Percentiles rank a stretch among this genome's conserved stretches.
phyloP scores from a whole-genome alignment of 2,329 filamentous ascomycete species.

The Pseudocercospora ulei region DNA sequence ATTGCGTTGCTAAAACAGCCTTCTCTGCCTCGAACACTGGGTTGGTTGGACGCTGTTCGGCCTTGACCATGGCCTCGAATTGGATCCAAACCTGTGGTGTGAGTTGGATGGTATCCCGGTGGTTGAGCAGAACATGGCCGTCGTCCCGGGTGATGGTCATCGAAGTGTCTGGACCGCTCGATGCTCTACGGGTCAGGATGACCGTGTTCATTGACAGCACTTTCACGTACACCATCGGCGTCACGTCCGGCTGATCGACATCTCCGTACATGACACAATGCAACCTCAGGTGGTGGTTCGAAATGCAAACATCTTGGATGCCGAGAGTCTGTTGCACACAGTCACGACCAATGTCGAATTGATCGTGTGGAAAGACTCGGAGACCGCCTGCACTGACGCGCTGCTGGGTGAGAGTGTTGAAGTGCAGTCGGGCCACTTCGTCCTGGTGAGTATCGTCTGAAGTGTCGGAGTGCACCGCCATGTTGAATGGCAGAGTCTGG shows the following conservation, averaged over 20 bases:
- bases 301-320: conserved; percentile 35
- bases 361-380: conserved; percentile 17
- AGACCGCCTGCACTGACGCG: background rate
- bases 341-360: conserved; percentile 30
- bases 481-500: conserved; percentile 20
- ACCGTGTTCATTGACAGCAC: conserved; percentile 42
- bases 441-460: background rate
- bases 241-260: conserved; percentile 29
- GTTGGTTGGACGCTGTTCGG: conserved; percentile 6
- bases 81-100: conserved; percentile 29
- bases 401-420: too few species aligned
- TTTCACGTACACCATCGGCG: conserved; percentile 42
- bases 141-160: conserved; percentile 26
- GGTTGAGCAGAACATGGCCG: conserved; percentile 38
- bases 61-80: conserved; percentile 15
- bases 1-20: conserved; percentile 42
- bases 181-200: conserved; percentile 31
- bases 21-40: conserved; percentile 7
- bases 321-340: conserved; percentile 23
- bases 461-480: conserved; percentile 11
- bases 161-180: conserved; percentile 24
- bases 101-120: conserved; percentile 38
- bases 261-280: conserved; percentile 43
- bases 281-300: conserved; percentile 41
- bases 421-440: too few species aligned